These are phyloP conservation scores for Fusarium haematococcum DNA, from an alignment of 2,329 filamentous ascomycete species.

Conservation along the genomic window DNA sequence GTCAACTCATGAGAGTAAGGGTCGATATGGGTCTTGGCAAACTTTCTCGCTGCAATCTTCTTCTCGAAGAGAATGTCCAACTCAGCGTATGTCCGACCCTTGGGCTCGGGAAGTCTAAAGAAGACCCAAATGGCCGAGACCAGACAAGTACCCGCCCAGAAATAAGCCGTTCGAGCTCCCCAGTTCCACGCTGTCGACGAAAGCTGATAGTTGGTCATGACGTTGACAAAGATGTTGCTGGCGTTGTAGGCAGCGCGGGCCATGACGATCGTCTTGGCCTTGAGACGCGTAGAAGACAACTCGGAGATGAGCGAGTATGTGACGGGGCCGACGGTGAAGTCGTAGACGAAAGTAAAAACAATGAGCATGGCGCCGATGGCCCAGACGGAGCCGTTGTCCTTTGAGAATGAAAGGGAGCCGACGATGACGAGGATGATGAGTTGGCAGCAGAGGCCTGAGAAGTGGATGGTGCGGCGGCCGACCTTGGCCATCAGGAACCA, in stretches of 20 bases:
- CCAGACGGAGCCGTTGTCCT: constrained; percentile 52
- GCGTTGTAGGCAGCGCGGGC: constrained; percentile 58
- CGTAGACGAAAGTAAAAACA: constrained; percentile 65
- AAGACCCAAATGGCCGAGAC: constrained; percentile 62
- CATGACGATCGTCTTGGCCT: constrained; percentile 66
- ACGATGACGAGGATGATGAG: constrained; percentile 55
- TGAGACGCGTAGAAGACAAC: constrained; percentile 64
- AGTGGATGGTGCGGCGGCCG: constrained; percentile 63
- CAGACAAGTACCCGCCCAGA: constrained; percentile 62
- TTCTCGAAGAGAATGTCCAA: constrained; percentile 57
- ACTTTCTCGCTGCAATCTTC: constrained; percentile 53
- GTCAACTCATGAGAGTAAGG: constrained; percentile 44
- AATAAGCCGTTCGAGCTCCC: constrained; percentile 60
- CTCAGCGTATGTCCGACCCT: constrained; percentile 59
- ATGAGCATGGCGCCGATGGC: constrained; percentile 61
- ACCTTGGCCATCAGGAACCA: constrained; percentile 63
- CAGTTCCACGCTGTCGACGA: constrained; percentile 60
- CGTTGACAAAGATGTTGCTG: constrained; percentile 62
- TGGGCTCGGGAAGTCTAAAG: constrained; percentile 65
- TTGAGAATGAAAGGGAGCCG: constrained; percentile 53
- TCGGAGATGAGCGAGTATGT: constrained; percentile 66
- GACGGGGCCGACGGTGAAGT: constrained; percentile 66
- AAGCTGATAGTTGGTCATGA: constrained; percentile 62
- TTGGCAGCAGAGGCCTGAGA: constrained; percentile 57
- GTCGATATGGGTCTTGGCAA: constrained; percentile 53